Evolutionary conservation across 2,329 filamentous ascomycete genomes (phyloP).

Genomic region (Acrocalymma vagum): DNA sequence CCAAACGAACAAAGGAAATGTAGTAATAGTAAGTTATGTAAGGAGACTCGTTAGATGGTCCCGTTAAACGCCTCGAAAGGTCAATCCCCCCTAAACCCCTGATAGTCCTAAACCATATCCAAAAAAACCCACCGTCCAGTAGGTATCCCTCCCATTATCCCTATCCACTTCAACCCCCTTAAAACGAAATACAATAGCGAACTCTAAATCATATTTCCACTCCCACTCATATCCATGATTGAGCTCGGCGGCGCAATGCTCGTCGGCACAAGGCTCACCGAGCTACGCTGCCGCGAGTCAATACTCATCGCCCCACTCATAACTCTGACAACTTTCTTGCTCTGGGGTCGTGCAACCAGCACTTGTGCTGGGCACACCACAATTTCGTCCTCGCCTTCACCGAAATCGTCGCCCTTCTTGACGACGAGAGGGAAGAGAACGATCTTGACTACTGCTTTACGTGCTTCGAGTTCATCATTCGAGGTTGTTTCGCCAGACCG

Average conservation of each 20-base stretch:
- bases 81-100: conserved; percentile 4
- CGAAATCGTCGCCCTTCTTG: conserved; percentile 90
- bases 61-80: not conserved
- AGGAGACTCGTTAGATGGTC: conserved; percentile 20
- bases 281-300: conserved; percentile 37
- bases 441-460: conserved; percentile 82
- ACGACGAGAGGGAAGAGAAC: conserved; percentile 97
- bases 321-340: conserved; percentile 60
- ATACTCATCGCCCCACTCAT: conserved; percentile 61
- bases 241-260: conserved; percentile 43
- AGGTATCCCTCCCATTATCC: conserved; percentile 19
- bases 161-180: conserved; percentile 13
- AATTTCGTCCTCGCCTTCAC: conserved; percentile 90
- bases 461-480: conserved; percentile 82
- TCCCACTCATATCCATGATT: conserved; percentile 43
- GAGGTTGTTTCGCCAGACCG: conserved; percentile 74
- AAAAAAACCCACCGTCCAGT: conserved; percentile 21
- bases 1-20: not conserved
- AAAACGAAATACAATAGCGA: conserved; percentile 14
- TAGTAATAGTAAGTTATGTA: conserved; percentile 3
- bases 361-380: conserved; percentile 97
- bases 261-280: conserved; percentile 22
- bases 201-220: conserved; percentile 35
- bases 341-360: conserved; percentile 68
- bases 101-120: conserved; percentile 10